phyloP scores from a whole-genome alignment of 163 green algal genomes.

The Scenedesmus sp. region DNA sequence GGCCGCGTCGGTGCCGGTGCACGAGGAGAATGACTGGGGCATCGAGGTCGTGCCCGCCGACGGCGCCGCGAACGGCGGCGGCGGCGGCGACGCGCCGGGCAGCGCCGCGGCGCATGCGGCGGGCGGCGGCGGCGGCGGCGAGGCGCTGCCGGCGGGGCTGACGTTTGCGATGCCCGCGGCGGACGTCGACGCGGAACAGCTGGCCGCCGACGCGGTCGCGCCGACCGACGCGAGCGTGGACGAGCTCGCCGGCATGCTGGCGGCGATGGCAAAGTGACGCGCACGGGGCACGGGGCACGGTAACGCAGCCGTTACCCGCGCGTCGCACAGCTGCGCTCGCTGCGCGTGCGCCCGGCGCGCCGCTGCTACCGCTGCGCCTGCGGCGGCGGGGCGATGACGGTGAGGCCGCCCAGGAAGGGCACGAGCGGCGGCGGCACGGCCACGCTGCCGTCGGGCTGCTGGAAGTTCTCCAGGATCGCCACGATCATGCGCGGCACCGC shows the following conservation, averaged over 20 bases:
- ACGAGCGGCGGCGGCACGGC: constrained; percentile 85
- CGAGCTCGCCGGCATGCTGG: constrained; percentile 67
- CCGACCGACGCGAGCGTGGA: constrained; percentile 60
- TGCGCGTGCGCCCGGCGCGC: too few relatives aligned
- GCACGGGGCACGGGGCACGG: too few relatives aligned
- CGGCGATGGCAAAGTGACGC: too few relatives aligned
- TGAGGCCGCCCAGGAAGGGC: constrained; percentile 91
- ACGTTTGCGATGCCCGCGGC: constrained; percentile 63
- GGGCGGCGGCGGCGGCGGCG: neutral
- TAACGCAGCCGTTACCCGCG: too few relatives aligned
- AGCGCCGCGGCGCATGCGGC: neutral
- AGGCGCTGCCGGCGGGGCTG: constrained; percentile 67
- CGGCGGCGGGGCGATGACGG: constrained; percentile 56
- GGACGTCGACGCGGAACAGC: constrained; percentile 51
- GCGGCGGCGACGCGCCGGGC: neutral
- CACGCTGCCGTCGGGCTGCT: constrained; percentile 93
- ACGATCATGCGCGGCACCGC: constrained; percentile 98
- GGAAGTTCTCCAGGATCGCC: constrained; percentile 98
- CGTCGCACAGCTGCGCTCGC: too few relatives aligned
- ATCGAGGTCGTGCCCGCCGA: constrained; percentile 79
- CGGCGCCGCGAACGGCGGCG: too few relatives aligned
- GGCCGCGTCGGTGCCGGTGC: constrained; percentile 56
- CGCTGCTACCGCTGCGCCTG: too few relatives aligned
- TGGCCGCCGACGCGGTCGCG: constrained; percentile 60
- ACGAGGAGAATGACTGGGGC: constrained; percentile 90